These are phyloP conservation scores for Aspergillus oerlinghausenensis DNA, from an alignment of 2,329 filamentous ascomycete genomes.

Conservation along the genomic window DNA sequence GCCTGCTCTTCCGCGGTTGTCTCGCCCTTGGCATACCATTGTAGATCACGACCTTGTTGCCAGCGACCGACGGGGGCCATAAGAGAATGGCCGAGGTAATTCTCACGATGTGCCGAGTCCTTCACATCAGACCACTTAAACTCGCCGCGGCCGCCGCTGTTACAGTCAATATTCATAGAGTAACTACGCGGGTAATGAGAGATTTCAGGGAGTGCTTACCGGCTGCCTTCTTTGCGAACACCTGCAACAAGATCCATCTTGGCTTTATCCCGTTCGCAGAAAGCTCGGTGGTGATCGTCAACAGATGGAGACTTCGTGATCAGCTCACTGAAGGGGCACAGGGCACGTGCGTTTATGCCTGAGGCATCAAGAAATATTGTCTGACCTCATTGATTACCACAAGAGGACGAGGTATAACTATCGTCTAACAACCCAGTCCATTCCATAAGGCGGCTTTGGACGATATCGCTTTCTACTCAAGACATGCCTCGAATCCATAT, in stretches of 20 bases:
- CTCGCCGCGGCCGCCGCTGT: constrained; percentile 76
- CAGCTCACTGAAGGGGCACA: neutral
- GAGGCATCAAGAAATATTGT: constrained; percentile 10
- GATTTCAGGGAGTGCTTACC: constrained; percentile 40
- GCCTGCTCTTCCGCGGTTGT: constrained; percentile 45
- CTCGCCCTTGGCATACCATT: constrained; percentile 61
- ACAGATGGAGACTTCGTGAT: neutral
- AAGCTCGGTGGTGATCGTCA: neutral
- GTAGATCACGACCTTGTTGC: constrained; percentile 71
- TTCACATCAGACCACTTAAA: constrained; percentile 97
- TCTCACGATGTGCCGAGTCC: constrained; percentile 80
- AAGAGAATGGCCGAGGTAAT: constrained; percentile 81
- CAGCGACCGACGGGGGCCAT: constrained; percentile 91
- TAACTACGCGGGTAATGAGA: neutral
- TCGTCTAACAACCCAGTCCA: neutral
- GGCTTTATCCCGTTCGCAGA: constrained; percentile 1
- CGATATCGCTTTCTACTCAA: neutral
- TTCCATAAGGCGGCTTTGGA: neutral
- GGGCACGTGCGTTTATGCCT: constrained; percentile 20
- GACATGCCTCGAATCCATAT: constrained; percentile 5
- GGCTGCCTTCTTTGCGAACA: constrained; percentile 82
- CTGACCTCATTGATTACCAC: constrained; percentile 17
- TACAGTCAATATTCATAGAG: constrained; percentile 8
- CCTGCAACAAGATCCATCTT: constrained; percentile 89
- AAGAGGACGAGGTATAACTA: neutral